Conservation (phyloP, 75 land plant species). For the Selaginella moellendorffii region DNA sequence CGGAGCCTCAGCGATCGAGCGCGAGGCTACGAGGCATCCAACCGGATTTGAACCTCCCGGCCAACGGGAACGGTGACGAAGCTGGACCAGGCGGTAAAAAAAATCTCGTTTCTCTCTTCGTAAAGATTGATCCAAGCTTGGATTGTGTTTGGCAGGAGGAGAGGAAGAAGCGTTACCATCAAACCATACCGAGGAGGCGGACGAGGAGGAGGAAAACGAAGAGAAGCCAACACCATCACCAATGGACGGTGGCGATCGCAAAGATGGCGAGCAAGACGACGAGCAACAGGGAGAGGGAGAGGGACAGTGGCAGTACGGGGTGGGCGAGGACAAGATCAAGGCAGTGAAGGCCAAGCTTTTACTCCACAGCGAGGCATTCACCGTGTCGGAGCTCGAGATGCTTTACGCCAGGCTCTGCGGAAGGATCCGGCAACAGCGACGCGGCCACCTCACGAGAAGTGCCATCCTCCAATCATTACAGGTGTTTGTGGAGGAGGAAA, state of each 20-base stretch:
- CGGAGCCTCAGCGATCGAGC: conserved; percentile 48
- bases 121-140: conserved; percentile 12
- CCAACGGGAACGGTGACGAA: conserved; percentile 34
- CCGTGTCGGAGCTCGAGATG: conserved; percentile 64
- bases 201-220: background rate
- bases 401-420: conserved; percentile 53
- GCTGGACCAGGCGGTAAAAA: conserved; percentile 40
- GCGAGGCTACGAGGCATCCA: conserved; percentile 76
- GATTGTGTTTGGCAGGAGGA: background rate
- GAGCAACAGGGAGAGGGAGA: background rate
- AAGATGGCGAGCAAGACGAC: conserved; percentile 6
- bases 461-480: conserved; percentile 31
- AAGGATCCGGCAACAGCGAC: conserved; percentile 22
- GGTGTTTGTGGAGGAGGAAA: conserved; percentile 43
- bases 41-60: conserved; percentile 56
- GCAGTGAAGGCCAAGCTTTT: conserved; percentile 40
- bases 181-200: conserved; percentile 1
- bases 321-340: conserved; percentile 19
- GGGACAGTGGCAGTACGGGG: conserved; percentile 1
- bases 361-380: conserved; percentile 32
- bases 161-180: background rate
- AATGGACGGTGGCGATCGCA: too few relatives aligned
- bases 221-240: background rate
- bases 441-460: conserved; percentile 15
- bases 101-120: conserved; percentile 37